Base-by-base conservation (phyloP, 2,329 filamentous ascomycete genomes). In the Penicillium vulpinum region DNA sequence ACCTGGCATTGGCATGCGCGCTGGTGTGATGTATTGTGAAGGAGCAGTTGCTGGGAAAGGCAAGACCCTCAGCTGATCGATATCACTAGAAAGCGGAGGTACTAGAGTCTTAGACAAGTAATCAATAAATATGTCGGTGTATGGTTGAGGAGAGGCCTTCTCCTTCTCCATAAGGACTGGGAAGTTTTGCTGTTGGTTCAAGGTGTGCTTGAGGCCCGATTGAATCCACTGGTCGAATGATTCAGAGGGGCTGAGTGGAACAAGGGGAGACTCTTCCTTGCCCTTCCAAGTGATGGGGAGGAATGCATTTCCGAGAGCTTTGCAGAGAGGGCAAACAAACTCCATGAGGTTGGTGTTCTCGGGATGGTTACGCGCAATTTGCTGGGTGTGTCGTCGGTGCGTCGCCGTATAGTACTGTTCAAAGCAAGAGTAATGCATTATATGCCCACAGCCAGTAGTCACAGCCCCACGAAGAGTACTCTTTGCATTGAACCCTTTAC, bases 371-470 rank as follows among this genome's bases (percentile, higher is more conserved):
- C 94, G 85, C 8, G 94, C 92, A 73, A 99, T 96, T 72, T 99
- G 94, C 67, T 94, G 91, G 21, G 85, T 85, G 70, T 99, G 95
- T 38, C 94, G 85, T 58, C 92, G 84, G 51, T 88, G 82, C 0
- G 91, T 96, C 4, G 93, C 91, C 44, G 90, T 85, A 62, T 91
- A 89, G 70, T 97, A 99, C 39, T 89, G 85, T 68, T 97, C 92
- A 70, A 99, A 99, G 76, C 94, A 99, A 64, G 85, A 87, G 72
- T 90, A 97, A 73, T 99, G 94, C 94, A 99, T 99, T 69, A 99
- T 95, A 73, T 99, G 94, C 3, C 94, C 94, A 74, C 94, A 99
- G 10, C 93, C 91, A 35, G 90, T 90, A 11, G 92, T 90, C 2
- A 97, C 88, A 0, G 93, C 90, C 0, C 92, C 94, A 18, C 84